phyloP scores from a whole-genome alignment of 176 grass and related monocot genomes.

The Paspalum notatum region DNA sequence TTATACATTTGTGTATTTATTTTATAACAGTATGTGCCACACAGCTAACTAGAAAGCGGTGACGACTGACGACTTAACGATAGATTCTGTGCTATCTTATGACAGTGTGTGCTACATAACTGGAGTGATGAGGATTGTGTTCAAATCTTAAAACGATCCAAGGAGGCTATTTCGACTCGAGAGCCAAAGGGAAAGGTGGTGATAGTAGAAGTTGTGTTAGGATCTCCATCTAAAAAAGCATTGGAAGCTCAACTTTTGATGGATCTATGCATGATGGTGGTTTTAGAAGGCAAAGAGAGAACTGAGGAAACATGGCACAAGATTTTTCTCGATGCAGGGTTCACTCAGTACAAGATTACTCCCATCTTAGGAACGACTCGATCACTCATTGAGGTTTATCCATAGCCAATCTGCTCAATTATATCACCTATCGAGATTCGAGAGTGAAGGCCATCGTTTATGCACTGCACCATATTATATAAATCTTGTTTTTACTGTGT shows the following conservation, averaged over 20 bases:
- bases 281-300: background rate
- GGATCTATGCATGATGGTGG: slow-evolving; percentile 25
- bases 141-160: slow-evolving; percentile 21
- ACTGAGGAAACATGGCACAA: background rate
- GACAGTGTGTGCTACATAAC: slow-evolving; percentile 34
- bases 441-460: background rate
- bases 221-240: background rate
- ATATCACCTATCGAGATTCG: background rate
- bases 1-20: too few species aligned
- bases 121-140: slow-evolving; percentile 33
- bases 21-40: too few species aligned
- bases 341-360: slow-evolving; percentile 13
- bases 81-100: too few species aligned
- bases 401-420: background rate
- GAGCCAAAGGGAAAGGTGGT: slow-evolving; percentile 16
- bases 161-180: slow-evolving; percentile 1
- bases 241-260: slow-evolving; percentile 10
- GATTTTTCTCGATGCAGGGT: slow-evolving; percentile 17
- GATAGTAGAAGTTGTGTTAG: slow-evolving; percentile 4
- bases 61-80: too few species aligned
- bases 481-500: too few species aligned
- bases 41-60: too few species aligned
- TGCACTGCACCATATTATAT: background rate
- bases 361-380: slow-evolving; percentile 4
- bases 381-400: slow-evolving; percentile 22